Base-by-base conservation (phyloP, 2,329 filamentous ascomycete genomes). In the Hypoxylon sp. region DNA sequence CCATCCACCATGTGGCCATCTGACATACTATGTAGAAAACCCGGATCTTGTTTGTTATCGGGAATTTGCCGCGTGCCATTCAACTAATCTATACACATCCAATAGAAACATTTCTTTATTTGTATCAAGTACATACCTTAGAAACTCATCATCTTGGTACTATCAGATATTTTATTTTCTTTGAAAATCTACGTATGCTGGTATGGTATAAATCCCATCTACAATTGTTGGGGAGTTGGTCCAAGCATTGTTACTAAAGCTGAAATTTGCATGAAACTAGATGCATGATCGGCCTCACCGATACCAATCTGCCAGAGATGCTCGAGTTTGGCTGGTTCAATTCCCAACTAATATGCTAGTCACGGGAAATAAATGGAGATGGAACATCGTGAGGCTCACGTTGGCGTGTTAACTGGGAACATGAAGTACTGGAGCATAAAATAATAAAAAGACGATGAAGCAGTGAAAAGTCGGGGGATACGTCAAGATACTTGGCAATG, bases 1-100 rank as follows among this genome's bases (percentile, higher is more conserved):
- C 53, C 49, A 57, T 57, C 29, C 27, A n/a, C 29, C 19, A 21
- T 51, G 19, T 42, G 38, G 51, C 51, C 49, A 57, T 51, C 36
- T 48, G 54, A 54, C 51, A 42, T 45, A 20, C 16, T 30, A 46
- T 23, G 31, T 41, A 42, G 15, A 13, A 17, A 50, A 41, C n/a
- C 16, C 12, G 12, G 20, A 17, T 43, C 12, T 17, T n/a, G 11
- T 30, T 20, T 42, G 26, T 20, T 13, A 47, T 41, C 41, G 38
- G 21, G 38, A 21, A 25, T 26, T 44, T 34, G 20, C 42, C 30
- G 35, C 37, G 19, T 47, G 37, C 30, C 15, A 34, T 51, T 16
- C 4, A 37, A 37, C 26, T 26, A 42, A 42, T 36, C 16, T 29
- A 37, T 15, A 13, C n/a, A n/a, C n/a, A n/a, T n/a, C n/a, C n/a